Conservation (phyloP, 371 early-diverging fungal species). For the Apophysomyces sp. region DNA sequence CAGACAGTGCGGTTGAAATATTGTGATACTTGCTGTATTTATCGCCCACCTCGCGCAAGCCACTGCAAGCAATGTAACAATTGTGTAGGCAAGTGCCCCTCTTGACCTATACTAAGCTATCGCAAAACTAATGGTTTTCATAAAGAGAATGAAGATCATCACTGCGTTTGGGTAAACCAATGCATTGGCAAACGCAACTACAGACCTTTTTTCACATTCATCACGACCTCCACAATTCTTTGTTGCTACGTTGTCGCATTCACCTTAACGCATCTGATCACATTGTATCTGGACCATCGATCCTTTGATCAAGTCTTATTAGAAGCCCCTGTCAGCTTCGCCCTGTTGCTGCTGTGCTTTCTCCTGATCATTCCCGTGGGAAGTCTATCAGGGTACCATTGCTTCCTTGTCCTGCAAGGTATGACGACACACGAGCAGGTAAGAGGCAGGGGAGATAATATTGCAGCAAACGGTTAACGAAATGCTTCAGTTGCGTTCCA, state of each 20-base stretch:
- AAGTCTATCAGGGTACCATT: conserved; percentile 76
- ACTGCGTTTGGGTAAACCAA: conserved; percentile 94
- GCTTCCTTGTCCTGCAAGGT: conserved; percentile 65
- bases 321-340: conserved; percentile 51
- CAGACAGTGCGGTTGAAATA: conserved; percentile 73
- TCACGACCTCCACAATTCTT: conserved; percentile 54
- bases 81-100: conserved; percentile 69
- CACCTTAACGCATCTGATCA: conserved; percentile 56
- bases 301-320: conserved; percentile 21
- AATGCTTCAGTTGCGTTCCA: conserved; percentile 40
- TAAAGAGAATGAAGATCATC: conserved; percentile 81
- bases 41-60: conserved; percentile 84
- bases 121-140: neutral
- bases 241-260: conserved; percentile 59
- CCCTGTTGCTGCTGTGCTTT: conserved; percentile 65
- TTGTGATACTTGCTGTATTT: conserved; percentile 87
- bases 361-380: conserved; percentile 67
- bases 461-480: neutral
- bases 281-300: conserved; percentile 31
- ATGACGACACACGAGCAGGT: conserved; percentile 91
- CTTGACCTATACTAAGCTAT: neutral
- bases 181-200: conserved; percentile 93
- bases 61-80: conserved; percentile 91
- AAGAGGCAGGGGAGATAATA: conserved; percentile 4
- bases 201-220: conserved; percentile 79